These are phyloP conservation scores for Herpetospermum pedunculosum DNA, from an alignment of 306 rosid species.

Conservation along the genomic window DNA sequence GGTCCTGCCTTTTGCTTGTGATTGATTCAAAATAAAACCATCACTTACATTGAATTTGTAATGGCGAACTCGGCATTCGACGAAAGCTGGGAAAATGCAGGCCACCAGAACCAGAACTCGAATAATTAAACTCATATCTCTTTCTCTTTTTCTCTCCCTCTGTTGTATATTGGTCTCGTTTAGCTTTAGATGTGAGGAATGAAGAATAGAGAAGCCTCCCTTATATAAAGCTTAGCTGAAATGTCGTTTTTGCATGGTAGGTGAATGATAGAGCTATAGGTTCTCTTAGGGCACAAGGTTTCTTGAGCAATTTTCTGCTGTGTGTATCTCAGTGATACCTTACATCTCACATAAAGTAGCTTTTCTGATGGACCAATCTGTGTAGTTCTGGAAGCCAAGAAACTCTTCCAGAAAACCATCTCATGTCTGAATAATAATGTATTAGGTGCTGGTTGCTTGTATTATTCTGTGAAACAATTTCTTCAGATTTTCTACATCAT, in stretches of 20 bases:
- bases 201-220: slow-evolving; percentile 32
- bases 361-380: slow-evolving; percentile 9
- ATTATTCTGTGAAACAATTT: background rate
- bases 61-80: slow-evolving; percentile 59
- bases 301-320: background rate
- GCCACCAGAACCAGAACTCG: slow-evolving; percentile 33
- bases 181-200: slow-evolving; percentile 25
- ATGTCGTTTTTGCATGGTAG: slow-evolving; percentile 73
- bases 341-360: slow-evolving; percentile 63
- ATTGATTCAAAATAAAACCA: background rate
- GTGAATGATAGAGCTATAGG: slow-evolving; percentile 28
- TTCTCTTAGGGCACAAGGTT: slow-evolving; percentile 40
- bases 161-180: background rate
- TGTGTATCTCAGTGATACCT: slow-evolving; percentile 20
- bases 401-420: background rate
- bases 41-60: slow-evolving; percentile 70
- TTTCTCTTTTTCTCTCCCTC: background rate
- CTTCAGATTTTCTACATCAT: background rate
- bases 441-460: background rate
- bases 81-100: slow-evolving; percentile 56
- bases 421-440: background rate
- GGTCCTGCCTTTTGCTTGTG: background rate
- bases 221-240: slow-evolving; percentile 55
- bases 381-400: slow-evolving; percentile 9
- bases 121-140: slow-evolving; percentile 38